These are phyloP conservation scores for Hypomyces rosellus DNA, from an alignment of 2,329 filamentous ascomycete genomes.

Conservation along the genomic window DNA sequence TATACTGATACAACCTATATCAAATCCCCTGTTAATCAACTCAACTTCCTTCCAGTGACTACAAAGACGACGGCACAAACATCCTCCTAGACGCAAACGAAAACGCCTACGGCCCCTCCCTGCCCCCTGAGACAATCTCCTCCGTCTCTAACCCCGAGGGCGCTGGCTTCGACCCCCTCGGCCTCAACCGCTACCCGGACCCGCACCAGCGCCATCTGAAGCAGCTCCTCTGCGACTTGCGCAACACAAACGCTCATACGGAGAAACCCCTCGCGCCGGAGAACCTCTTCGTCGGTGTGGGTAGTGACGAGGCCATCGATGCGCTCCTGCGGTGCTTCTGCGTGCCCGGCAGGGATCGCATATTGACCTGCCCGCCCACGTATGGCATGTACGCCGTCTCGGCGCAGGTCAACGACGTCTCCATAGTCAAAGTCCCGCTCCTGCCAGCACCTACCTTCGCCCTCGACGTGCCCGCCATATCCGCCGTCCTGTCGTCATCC, in stretches of 20 bases:
- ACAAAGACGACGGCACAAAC: conserved; percentile 96
- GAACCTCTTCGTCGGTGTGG: conserved; percentile 90
- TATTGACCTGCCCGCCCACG: conserved; percentile 90
- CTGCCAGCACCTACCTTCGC: conserved; percentile 65
- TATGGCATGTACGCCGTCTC: conserved; percentile 98
- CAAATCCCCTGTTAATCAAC: conserved; percentile 5
- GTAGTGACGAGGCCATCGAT: conserved; percentile 95
- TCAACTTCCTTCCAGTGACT: conserved; percentile 60
- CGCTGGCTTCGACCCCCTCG: conserved; percentile 61
- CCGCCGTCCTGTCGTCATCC: conserved; percentile 49
- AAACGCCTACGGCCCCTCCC: conserved; percentile 85
- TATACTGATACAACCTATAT: not conserved
- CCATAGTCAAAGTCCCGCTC: conserved; percentile 79
- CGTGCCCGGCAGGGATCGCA: conserved; percentile 76
- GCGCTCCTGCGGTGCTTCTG: conserved; percentile 92
- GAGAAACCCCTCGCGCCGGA: conserved; percentile 64
- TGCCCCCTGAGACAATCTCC: conserved; percentile 43
- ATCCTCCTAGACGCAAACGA: conserved; percentile 96
- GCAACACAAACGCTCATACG: conserved; percentile 81
- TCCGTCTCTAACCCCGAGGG: conserved; percentile 32
- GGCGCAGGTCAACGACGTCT: conserved; percentile 88
- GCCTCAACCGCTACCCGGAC: conserved; percentile 91
- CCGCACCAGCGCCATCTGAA: conserved; percentile 89
- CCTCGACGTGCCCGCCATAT: conserved; percentile 65
- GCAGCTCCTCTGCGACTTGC: conserved; percentile 75